phyloP scores from a whole-genome alignment of 345 rosid genomes.

The Hypericum androsaemum region DNA sequence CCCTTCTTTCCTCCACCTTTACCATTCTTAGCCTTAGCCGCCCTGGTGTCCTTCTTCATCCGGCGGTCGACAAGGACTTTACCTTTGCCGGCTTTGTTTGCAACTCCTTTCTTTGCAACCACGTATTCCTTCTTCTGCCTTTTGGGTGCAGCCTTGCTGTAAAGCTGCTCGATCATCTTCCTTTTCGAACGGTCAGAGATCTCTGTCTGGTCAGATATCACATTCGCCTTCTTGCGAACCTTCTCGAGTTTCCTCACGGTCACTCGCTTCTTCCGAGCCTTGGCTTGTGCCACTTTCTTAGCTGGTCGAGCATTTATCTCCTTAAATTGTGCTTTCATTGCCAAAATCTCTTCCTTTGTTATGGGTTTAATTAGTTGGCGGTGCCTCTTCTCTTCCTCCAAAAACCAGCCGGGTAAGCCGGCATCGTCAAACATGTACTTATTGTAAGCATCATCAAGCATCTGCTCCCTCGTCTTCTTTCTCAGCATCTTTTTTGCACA shows the following conservation, averaged over 20 bases:
- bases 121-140: slow-evolving; percentile 68
- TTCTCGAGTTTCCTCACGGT: slow-evolving; percentile 71
- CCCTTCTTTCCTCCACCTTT: slow-evolving; percentile 48
- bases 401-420: slow-evolving; percentile 73
- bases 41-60: slow-evolving; percentile 74
- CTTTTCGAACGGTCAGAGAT: slow-evolving; percentile 70
- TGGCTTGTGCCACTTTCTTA: slow-evolving; percentile 92
- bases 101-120: slow-evolving; percentile 89
- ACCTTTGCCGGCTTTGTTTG: slow-evolving; percentile 69
- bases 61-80: slow-evolving; percentile 75
- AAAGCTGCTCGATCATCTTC: slow-evolving; percentile 71
- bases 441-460: slow-evolving; percentile 77
- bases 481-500: slow-evolving; percentile 86
- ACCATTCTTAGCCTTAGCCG: slow-evolving; percentile 44
- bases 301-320: slow-evolving; percentile 90
- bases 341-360: slow-evolving; percentile 76
- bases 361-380: slow-evolving; percentile 63
- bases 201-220: slow-evolving; percentile 65
- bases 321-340: slow-evolving; percentile 81
- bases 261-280: slow-evolving; percentile 74
- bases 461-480: slow-evolving; percentile 75
- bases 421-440: slow-evolving; percentile 69
- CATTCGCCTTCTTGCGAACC: slow-evolving; percentile 82
- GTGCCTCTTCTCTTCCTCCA: slow-evolving; percentile 82
- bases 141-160: slow-evolving; percentile 68